Conservation (phyloP, 257 asterid genomes). For the Nicotiana sylvestris region DNA sequence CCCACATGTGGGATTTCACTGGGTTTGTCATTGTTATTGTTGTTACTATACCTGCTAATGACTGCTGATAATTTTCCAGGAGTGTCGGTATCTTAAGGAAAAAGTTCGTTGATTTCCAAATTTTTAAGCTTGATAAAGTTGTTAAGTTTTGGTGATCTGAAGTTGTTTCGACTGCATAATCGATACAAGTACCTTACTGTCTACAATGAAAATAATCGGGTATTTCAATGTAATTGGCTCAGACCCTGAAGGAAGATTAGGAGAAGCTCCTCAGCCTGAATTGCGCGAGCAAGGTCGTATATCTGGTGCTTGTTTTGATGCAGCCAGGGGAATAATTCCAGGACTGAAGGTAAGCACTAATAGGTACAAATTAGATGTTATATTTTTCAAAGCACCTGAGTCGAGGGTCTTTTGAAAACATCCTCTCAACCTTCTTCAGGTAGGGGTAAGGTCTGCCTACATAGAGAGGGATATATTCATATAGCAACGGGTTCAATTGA, state of each 20-base stretch:
- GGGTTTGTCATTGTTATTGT: too few relatives aligned
- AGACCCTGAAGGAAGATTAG: slow-evolving; percentile 75
- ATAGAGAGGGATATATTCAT: too few relatives aligned
- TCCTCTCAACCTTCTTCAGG: not conserved
- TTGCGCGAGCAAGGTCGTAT: slow-evolving; percentile 91
- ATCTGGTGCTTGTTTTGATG: slow-evolving; percentile 97
- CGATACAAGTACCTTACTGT: too few relatives aligned
- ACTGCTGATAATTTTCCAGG: not conserved
- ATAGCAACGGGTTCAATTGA: too few relatives aligned
- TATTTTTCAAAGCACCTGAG: too few relatives aligned
- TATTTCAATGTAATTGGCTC: slow-evolving; percentile 95
- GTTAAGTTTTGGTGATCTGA: not conserved
- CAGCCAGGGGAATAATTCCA: slow-evolving; percentile 85
- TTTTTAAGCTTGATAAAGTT: not conserved
- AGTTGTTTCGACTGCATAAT: not conserved
- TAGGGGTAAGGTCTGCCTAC: too few relatives aligned
- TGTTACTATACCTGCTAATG: not conserved
- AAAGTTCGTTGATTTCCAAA: not conserved
- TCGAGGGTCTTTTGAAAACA: too few relatives aligned
- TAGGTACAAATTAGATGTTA: not conserved
- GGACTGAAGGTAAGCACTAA: slow-evolving; percentile 60
- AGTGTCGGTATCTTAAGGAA: not conserved
- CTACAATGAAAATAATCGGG: slow-evolving; percentile 32
- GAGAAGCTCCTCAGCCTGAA: slow-evolving; percentile 91
- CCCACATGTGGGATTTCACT: too few relatives aligned